These are phyloP conservation scores for Cydonia oblonga DNA, from an alignment of 331 rosid genomes.

Conservation along the genomic window DNA sequence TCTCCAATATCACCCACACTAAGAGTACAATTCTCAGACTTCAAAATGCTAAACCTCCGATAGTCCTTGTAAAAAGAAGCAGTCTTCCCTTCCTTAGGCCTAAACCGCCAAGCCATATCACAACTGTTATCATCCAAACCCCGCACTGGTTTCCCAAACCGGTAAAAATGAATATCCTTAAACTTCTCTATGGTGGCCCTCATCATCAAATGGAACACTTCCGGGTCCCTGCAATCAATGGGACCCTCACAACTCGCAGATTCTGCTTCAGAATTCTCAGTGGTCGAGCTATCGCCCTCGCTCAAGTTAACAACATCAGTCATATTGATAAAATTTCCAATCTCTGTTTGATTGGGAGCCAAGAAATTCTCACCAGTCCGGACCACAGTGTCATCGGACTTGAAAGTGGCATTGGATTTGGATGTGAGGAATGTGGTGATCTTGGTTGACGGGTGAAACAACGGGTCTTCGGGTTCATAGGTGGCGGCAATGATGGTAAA, in stretches of 20 bases:
- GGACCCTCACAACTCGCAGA: conserved; percentile 43
- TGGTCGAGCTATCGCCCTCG: conserved; percentile 4
- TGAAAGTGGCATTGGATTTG: conserved; percentile 88
- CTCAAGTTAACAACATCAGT: conserved; percentile 46
- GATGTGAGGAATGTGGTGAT: conserved; percentile 81
- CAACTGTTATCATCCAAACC: conserved; percentile 62
- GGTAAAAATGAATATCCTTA: conserved; percentile 84
- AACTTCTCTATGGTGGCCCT: conserved; percentile 71
- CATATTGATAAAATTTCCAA: conserved; percentile 44
- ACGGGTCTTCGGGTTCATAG: conserved; percentile 92
- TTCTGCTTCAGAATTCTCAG: conserved; percentile 8
- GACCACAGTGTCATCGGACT: conserved; percentile 66
- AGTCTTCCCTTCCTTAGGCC: conserved; percentile 96
- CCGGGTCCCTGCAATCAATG: conserved; percentile 76
- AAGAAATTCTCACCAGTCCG: conserved; percentile 93
- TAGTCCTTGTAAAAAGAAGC: conserved; percentile 87
- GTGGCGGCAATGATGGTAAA: conserved; percentile 94
- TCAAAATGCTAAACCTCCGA: conserved; percentile 72
- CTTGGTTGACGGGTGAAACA: conserved; percentile 89
- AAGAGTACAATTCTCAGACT: conserved; percentile 55
- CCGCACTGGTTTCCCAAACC: conserved; percentile 65
- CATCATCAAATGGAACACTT: conserved; percentile 93
- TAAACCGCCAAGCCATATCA: conserved; percentile 97
- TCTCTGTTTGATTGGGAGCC: conserved; percentile 69
- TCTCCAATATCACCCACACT: conserved; percentile 69